Base-by-base conservation (phyloP, 305 asterid species). In the Rubia occidens region DNA sequence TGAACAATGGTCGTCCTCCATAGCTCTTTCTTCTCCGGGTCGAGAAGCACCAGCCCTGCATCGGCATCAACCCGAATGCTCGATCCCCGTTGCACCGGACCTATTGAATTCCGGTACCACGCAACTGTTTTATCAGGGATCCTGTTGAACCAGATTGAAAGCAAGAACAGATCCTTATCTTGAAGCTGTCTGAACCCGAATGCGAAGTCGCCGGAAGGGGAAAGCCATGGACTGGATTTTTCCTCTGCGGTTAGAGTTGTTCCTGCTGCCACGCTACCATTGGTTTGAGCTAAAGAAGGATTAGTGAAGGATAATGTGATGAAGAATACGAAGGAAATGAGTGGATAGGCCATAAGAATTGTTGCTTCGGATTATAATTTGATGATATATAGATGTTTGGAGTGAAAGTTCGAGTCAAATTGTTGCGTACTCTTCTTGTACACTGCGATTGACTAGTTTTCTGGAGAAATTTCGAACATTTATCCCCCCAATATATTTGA, bases 121-220 rank as follows among this genome's bases (percentile, higher is more conserved):
- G 76, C 82, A 35, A 82, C 63, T 61, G 80, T 78, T 68, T 65
- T 35, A 5, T 76, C 74, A 0, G 78, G 78, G n/a, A 82, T 71
- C 18, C 69, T 78, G 73, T 73, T 55, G 51, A 66, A 82, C 78
- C 83, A 82, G 45, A 79, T 65, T 43, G 82, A 77, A 18, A 79
- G 86, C 71, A 77, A 21, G 70, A 82, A 82, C 18, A 3, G 55
- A 14, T 79, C 74, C 9, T 58, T 72, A 8, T 65, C 68, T 65
- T 69, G 55, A 64, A 80, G 45, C 55, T 67, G 76, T 47, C 56
- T 68, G 67, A 82, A 82, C 37, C 84, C 87, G 17, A 82, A 80
- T 0, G 84, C 81, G 8, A 80, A 82, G 69, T 78, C 83, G 3
- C 77, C 78, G 0, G 75, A 66, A 17, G 82, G 83, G 2, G 84